A percentile compares a stretch with the other conserved stretches of the same genome.
These are phyloP conservation scores for Fusarium sp. DNA, from an alignment of 2,329 filamentous ascomycete species.

Conservation along the genomic window DNA sequence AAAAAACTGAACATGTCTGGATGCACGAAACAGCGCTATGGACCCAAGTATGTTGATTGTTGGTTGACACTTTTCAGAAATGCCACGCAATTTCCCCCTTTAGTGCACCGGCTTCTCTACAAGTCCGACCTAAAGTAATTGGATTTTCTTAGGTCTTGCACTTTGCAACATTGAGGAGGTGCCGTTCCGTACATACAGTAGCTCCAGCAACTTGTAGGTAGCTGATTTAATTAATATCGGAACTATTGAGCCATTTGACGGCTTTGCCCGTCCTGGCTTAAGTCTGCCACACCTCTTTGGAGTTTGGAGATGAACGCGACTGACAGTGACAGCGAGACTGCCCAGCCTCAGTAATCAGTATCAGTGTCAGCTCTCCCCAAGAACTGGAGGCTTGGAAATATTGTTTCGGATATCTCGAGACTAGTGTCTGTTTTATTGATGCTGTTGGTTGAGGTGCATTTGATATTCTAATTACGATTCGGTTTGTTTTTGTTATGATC, in stretches of 20 bases:
- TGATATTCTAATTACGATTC: neutral
- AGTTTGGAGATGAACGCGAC: constrained; percentile 6
- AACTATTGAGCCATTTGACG: constrained; percentile 18
- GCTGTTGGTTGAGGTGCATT: neutral
- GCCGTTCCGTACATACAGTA: neutral
- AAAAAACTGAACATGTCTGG: neutral
- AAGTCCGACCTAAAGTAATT: constrained; percentile 7
- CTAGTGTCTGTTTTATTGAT: constrained; percentile 6
- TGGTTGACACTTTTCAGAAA: constrained; percentile 1
- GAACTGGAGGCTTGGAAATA: constrained; percentile 17
- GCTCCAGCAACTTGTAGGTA: neutral
- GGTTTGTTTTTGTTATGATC: neutral
- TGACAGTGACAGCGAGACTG: neutral
- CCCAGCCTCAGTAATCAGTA: constrained; percentile 12
- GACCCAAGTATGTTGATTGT: neutral
- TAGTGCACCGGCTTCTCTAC: constrained; percentile 15
- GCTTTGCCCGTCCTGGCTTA: constrained; percentile 32
- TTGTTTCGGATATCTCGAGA: constrained; percentile 24
- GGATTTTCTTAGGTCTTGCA: neutral
- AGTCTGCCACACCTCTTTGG: constrained; percentile 21
- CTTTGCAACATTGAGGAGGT: constrained; percentile 6
- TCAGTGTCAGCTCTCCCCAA: constrained; percentile 19
- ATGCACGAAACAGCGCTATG: constrained; percentile 9
- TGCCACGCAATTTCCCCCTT: constrained; percentile 36
- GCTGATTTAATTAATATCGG: constrained; percentile 11